Evolutionary conservation across 2,329 filamentous ascomycete species (phyloP), one percentile per base, ranked within the genome.

Genomic region (Pseudopithomyces maydicus): DNA sequence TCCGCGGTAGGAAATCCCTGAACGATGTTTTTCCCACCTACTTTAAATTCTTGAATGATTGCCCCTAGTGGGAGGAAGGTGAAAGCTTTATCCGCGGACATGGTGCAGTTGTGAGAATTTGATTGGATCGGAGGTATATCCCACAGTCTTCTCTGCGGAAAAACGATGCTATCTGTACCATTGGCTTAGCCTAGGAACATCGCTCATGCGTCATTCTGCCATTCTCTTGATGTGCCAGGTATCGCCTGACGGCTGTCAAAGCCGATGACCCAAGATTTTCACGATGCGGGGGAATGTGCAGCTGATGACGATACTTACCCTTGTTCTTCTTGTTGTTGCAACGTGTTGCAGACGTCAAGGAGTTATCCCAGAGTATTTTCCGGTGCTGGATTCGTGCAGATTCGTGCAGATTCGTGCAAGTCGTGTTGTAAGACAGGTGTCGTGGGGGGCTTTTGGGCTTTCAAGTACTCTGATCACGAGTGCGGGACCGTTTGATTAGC

Each of bases 1-100:
- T 90, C 86, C 52, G 90, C 85, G 14, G 84, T 87, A 17, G 90
- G 85, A 79, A 97, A 97, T 52, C 89, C 88, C 66, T 95, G 90
- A 20, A 97, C 93, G 64, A 99, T 95, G 80, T 97, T 95, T 73
- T 85, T 80, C 62, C 87, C 89, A 57, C 84, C 89, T 65, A 98
- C 85, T 46, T 82, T 84, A 80, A 97, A 89, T 70, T 90, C 85
- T 74, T 97, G 88, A 73, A 95, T 88, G 73, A 91, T 90, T 68
- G 89, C 90, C 61, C 90, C 90, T 49, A 91, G 82, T 22, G 90
- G 88, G 59, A 94, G 81, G 77, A 94, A 91, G 42, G 82, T 81
- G 54, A 74, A 74, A n/a, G 72, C 71, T 35, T 70, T 66, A 48
- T 62, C 57, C 41, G 70, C 61, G 55, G 72, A 67, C 73, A 74